phyloP scores from a whole-genome alignment of 495 filamentous ascomycete genomes.

The Jackrogersella multiformis region DNA sequence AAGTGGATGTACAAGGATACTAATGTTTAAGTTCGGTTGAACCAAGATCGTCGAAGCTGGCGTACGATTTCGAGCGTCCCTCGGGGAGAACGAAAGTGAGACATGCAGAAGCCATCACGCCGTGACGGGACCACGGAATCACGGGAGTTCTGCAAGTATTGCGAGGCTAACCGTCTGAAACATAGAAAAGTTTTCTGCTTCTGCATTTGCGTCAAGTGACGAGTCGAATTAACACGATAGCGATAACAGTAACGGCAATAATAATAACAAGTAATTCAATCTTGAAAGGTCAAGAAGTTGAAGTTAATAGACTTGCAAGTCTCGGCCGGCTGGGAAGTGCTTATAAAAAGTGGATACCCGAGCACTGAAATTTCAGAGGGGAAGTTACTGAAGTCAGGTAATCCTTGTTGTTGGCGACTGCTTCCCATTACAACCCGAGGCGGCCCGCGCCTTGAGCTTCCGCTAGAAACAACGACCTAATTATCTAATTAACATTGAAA shows the following conservation, averaged over 20 bases:
- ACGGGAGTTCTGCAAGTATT: slow-evolving; percentile 30
- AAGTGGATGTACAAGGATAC: slow-evolving; percentile 35
- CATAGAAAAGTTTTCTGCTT: slow-evolving; percentile 16
- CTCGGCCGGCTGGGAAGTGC: slow-evolving; percentile 17
- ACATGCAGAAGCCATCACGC: slow-evolving; percentile 45
- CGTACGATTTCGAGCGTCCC: slow-evolving; percentile 26
- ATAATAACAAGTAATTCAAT: background rate
- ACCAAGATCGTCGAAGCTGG: slow-evolving; percentile 37
- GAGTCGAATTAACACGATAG: slow-evolving; percentile 12
- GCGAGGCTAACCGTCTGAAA: slow-evolving; percentile 42
- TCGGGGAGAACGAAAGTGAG: slow-evolving; percentile 37
- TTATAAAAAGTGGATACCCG: slow-evolving; percentile 27
- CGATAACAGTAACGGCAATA: no score
- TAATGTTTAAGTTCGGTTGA: slow-evolving; percentile 26
- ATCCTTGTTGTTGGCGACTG: slow-evolving; percentile 35
- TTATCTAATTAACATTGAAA: background rate
- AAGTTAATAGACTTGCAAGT: slow-evolving; percentile 11
- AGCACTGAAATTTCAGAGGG: slow-evolving; percentile 10
- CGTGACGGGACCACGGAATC: slow-evolving; percentile 35
- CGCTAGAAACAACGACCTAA: slow-evolving; percentile 10
- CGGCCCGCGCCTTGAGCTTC: slow-evolving; percentile 38
- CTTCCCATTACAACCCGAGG: slow-evolving; percentile 25
- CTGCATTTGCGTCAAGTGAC: slow-evolving; percentile 12
- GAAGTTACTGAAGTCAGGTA: slow-evolving; percentile 30
- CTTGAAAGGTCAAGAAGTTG: slow-evolving; percentile 5